Conservation (phyloP, 352 stramenopile species). For the Phytophthora idaei region DNA sequence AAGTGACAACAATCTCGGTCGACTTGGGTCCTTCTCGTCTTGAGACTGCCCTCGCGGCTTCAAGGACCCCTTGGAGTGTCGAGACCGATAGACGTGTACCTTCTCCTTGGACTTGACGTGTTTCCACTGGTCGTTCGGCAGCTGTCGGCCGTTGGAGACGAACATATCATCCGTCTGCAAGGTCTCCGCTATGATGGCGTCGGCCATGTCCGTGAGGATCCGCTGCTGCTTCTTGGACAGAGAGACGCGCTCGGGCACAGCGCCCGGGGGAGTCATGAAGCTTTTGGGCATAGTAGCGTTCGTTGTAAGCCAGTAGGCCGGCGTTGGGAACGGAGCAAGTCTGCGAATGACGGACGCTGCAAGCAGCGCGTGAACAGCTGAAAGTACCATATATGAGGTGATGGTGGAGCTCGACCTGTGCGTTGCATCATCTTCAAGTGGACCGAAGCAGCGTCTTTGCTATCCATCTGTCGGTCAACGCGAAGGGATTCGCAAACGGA, state of each 20-base stretch:
- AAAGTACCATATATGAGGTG: slow-evolving; percentile 16
- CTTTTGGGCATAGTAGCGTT: slow-evolving; percentile 23
- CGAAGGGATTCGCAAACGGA: slow-evolving; percentile 4
- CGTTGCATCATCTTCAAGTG: slow-evolving; percentile 20
- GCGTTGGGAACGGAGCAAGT: slow-evolving; percentile 17
- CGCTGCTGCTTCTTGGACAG: slow-evolving; percentile 36
- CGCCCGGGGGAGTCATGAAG: slow-evolving; percentile 12
- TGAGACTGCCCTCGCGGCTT: slow-evolving; percentile 12
- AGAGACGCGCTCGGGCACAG: slow-evolving; percentile 26
- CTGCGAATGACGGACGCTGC: slow-evolving; percentile 18
- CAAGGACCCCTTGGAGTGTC: slow-evolving; percentile 22
- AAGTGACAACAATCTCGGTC: slow-evolving; percentile 46
- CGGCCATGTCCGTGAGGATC: slow-evolving; percentile 48
- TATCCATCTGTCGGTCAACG: slow-evolving; percentile 14
- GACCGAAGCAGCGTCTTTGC: slow-evolving; percentile 4
- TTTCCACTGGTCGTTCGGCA: slow-evolving; percentile 57
- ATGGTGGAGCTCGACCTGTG: slow-evolving; percentile 18
- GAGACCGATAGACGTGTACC: slow-evolving; percentile 61
- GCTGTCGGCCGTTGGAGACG: slow-evolving; percentile 40
- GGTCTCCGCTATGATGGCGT: slow-evolving; percentile 62
- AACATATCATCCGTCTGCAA: slow-evolving; percentile 59
- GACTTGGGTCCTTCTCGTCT: slow-evolving; percentile 42
- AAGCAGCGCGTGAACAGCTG: slow-evolving; percentile 25
- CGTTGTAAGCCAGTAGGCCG: background rate
- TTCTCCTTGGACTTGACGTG: slow-evolving; percentile 58